phyloP scores from a whole-genome alignment of 2,329 filamentous ascomycete genomes.

The Conoideocrella luteorostrata region DNA sequence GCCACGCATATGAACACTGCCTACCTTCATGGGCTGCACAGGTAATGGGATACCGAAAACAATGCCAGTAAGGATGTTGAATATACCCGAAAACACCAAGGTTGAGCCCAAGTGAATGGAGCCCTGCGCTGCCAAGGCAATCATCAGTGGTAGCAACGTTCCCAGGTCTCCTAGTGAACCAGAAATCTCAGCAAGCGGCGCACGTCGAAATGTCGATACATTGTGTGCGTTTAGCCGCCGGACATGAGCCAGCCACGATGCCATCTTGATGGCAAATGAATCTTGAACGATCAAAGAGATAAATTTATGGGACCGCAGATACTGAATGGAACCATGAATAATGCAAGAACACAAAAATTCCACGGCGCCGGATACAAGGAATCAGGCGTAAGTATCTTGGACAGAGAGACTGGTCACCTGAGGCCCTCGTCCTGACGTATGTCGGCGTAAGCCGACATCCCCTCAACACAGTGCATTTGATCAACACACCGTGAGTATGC shows the following conservation, averaged over 20 bases:
- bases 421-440: background rate
- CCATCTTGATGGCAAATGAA: conserved; percentile 11
- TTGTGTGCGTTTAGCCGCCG: conserved; percentile 39
- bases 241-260: conserved; percentile 21
- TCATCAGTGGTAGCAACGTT: conserved; percentile 82
- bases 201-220: conserved; percentile 37
- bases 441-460: background rate
- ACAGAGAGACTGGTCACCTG: conserved; percentile 1
- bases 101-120: conserved; percentile 80
- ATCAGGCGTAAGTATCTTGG: no score
- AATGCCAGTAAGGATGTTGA: conserved; percentile 76
- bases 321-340: background rate
- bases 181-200: conserved; percentile 66
- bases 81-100: conserved; percentile 79
- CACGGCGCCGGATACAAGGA: no score
- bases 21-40: conserved; percentile 76
- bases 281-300: no score
- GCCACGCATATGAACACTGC: background rate
- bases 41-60: conserved; percentile 84
- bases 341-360: no score
- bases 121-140: conserved; percentile 70
- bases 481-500: background rate
- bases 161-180: conserved; percentile 84
- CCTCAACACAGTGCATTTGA: background rate
- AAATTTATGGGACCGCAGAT: no score